Percentiles rank a stretch among this genome's conserved stretches.
These are phyloP conservation scores for Tetraselmis striata DNA, from an alignment of 139 green algal species.

Conservation along the genomic window DNA sequence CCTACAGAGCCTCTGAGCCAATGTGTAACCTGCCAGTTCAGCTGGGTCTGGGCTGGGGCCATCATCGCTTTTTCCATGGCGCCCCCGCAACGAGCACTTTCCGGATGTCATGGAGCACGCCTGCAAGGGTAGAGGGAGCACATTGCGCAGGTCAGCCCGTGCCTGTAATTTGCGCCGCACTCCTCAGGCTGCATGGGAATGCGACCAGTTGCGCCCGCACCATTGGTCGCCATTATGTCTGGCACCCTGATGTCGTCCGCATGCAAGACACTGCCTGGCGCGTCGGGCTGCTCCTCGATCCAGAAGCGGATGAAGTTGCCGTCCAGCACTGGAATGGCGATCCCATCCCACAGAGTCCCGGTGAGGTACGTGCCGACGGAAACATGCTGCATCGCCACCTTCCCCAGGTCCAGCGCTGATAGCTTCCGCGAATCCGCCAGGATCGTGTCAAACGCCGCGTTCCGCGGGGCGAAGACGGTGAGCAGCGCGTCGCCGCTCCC, in stretches of 20 bases:
- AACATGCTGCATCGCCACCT: neutral
- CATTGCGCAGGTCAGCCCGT: neutral
- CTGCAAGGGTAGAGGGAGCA: neutral
- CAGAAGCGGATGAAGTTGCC: neutral
- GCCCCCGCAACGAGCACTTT: neutral
- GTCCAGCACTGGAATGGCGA: neutral
- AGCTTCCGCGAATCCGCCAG: neutral
- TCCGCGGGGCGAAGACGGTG: neutral
- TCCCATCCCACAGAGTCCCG: neutral
- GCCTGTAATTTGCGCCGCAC: neutral
- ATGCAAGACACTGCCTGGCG: neutral
- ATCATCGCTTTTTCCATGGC: too few species aligned
- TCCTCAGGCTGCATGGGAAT: neutral
- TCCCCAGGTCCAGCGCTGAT: neutral
- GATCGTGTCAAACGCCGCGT: neutral
- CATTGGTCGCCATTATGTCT: neutral
- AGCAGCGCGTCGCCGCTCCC: neutral
- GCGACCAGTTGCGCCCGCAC: neutral
- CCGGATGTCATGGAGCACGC: neutral
- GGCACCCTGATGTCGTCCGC: neutral
- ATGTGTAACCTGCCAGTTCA: too few species aligned
- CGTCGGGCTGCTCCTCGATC: too few species aligned
- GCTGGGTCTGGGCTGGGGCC: too few species aligned
- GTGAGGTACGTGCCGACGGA: neutral
- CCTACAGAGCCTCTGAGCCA: too few species aligned